phyloP scores from a whole-genome alignment of 2,329 filamentous ascomycete species.

The Knufia petricola region DNA sequence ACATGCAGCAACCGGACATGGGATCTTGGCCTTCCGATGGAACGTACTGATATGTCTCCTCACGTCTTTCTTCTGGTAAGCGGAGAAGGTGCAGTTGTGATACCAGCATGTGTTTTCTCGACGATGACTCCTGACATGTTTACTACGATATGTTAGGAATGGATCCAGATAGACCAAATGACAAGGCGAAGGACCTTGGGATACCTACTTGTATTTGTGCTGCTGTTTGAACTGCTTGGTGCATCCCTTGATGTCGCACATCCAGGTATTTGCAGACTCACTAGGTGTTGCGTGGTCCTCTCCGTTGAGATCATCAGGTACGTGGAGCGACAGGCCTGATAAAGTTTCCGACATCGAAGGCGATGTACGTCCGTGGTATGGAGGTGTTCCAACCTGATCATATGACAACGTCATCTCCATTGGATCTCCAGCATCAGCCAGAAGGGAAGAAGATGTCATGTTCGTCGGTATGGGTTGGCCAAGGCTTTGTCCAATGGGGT shows the following conservation, averaged over 20 bases:
- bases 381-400: neutral
- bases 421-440: neutral
- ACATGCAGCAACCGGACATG: slow-evolving; percentile 4
- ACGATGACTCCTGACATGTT: slow-evolving; percentile 1
- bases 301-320: neutral
- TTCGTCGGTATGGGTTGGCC: neutral
- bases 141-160: slow-evolving; percentile 3
- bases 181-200: neutral
- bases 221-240: slow-evolving; percentile 1
- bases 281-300: no score
- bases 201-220: slow-evolving; percentile 4
- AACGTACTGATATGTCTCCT: slow-evolving; percentile 1
- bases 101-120: neutral
- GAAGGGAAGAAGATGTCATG: neutral
- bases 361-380: neutral
- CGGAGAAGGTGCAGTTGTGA: neutral
- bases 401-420: neutral
- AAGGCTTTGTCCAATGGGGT: neutral
- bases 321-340: neutral
- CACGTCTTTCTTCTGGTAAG: slow-evolving; percentile 6
- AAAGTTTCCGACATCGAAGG: neutral
- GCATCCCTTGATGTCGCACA: neutral
- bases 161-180: neutral
- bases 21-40: slow-evolving; percentile 5
- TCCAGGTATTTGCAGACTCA: neutral